These are phyloP conservation scores for Crotalaria pallida DNA, from an alignment of 306 rosid genomes.

Conservation along the genomic window DNA sequence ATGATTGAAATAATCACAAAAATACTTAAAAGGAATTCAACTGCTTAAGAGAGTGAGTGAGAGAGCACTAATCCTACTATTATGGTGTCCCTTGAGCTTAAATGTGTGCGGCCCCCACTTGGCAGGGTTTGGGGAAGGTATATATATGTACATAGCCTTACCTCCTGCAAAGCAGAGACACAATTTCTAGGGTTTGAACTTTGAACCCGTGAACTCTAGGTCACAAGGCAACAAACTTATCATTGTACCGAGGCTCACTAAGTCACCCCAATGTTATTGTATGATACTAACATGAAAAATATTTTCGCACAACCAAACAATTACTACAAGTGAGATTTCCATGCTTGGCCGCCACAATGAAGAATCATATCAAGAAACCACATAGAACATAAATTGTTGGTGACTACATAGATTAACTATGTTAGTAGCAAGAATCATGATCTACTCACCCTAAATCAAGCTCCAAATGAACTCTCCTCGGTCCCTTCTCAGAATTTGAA, in stretches of 20 bases:
- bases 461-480: conserved; percentile 70
- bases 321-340: conserved; percentile 4
- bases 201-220: too few relatives aligned
- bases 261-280: neutral
- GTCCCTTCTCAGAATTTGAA: conserved; percentile 33
- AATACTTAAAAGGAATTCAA: neutral
- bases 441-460: conserved; percentile 82
- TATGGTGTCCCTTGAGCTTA: neutral
- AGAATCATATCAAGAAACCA: conserved; percentile 7
- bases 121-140: too few relatives aligned
- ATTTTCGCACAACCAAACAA: neutral
- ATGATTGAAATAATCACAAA: neutral
- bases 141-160: too few relatives aligned
- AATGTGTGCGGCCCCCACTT: too few relatives aligned
- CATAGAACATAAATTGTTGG: conserved; percentile 8
- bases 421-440: conserved; percentile 1
- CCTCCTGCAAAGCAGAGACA: too few relatives aligned
- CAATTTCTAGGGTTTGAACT: too few relatives aligned
- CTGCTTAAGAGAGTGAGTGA: neutral
- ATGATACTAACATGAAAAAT: neutral
- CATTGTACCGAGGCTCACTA: too few relatives aligned
- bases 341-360: neutral
- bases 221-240: too few relatives aligned
- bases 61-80: neutral
- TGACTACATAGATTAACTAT: neutral